These are phyloP conservation scores for Penicillium goetzii DNA, from an alignment of 495 filamentous ascomycete species.

Conservation along the genomic window DNA sequence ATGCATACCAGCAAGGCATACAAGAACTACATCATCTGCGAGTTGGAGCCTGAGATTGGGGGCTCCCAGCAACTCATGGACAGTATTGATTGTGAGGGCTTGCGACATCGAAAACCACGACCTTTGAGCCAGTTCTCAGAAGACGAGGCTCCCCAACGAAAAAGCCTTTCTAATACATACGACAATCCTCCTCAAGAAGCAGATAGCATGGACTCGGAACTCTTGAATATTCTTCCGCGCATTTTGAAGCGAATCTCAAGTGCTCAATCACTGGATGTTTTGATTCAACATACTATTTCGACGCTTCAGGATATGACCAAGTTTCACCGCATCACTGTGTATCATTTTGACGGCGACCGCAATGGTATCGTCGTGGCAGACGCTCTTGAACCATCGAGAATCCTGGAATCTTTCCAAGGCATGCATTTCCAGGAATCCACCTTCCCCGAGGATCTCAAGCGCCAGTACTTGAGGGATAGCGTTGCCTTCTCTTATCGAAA, in stretches of 20 bases:
- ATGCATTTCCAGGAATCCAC: slow-evolving; percentile 82
- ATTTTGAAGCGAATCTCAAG: slow-evolving; percentile 78
- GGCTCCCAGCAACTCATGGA: background rate
- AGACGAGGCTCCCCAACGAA: background rate
- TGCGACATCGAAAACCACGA: background rate
- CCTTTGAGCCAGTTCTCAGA: background rate
- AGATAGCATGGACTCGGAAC: slow-evolving; percentile 59
- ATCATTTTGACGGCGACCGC: slow-evolving; percentile 78
- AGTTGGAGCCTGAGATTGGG: slow-evolving; percentile 71
- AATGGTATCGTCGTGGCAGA: slow-evolving; percentile 85
- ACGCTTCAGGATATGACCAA: slow-evolving; percentile 74
- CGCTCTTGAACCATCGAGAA: slow-evolving; percentile 69
- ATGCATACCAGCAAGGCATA: slow-evolving; percentile 71
- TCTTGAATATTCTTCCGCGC: slow-evolving; percentile 85
- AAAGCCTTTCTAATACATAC: background rate
- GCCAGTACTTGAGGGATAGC: slow-evolving; percentile 67
- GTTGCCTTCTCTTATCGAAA: slow-evolving; percentile 33
- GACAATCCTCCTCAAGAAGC: slow-evolving; percentile 51
- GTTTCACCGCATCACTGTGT: slow-evolving; percentile 87
- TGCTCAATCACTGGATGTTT: slow-evolving; percentile 62
- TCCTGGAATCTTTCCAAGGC: slow-evolving; percentile 76
- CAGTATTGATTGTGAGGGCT: background rate
- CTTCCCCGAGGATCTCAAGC: slow-evolving; percentile 74
- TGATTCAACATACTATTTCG: slow-evolving; percentile 20
- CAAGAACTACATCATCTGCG: slow-evolving; percentile 71